Evolutionary conservation across 1,139 yeast species (phyloP).

Genomic region (Suhomyces wounanorum): DNA sequence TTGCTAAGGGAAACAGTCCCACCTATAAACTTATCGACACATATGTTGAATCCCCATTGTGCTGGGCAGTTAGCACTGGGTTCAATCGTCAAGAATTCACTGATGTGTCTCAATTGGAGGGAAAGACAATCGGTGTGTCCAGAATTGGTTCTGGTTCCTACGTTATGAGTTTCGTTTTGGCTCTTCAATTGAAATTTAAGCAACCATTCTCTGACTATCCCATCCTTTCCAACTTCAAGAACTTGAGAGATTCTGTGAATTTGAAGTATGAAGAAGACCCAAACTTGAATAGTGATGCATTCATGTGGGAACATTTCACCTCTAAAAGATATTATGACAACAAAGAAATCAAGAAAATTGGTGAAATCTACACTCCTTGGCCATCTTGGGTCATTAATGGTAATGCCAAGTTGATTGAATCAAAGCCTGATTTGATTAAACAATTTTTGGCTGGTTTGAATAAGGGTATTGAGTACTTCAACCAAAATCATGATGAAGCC

Average conservation of each 20-base stretch:
- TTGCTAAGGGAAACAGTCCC: constrained; percentile 64
- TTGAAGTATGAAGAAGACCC: constrained; percentile 35
- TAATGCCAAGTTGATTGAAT: constrained; percentile 33
- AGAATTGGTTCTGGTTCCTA: constrained; percentile 91
- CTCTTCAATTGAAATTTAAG: constrained; percentile 53
- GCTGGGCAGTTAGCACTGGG: constrained; percentile 91
- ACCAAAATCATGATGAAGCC: constrained; percentile 62
- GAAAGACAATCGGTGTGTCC: constrained; percentile 74
- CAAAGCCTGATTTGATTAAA: constrained; percentile 30
- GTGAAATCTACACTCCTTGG: constrained; percentile 94
- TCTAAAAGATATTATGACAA: constrained; percentile 80
- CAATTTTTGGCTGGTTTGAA: constrained; percentile 57
- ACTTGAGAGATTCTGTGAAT: constrained; percentile 79
- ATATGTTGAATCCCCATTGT: constrained; percentile 81
- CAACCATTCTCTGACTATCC: constrained; percentile 56
- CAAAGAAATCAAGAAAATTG: constrained; percentile 77
- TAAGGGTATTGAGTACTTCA: constrained; percentile 69
- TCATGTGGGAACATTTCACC: constrained; percentile 96
- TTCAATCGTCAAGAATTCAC: constrained; percentile 54
- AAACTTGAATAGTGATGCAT: constrained; percentile 62
- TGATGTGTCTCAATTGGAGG: constrained; percentile 54
- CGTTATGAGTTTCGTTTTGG: constrained; percentile 87
- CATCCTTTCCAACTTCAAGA: constrained; percentile 66
- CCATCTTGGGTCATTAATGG: constrained; percentile 88
- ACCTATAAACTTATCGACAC: constrained; percentile 77